Evolutionary conservation across 2,329 filamentous ascomycete species (phyloP), one percentile per base, ranked within the genome.

Genomic region (Arachnomyces sp.): DNA sequence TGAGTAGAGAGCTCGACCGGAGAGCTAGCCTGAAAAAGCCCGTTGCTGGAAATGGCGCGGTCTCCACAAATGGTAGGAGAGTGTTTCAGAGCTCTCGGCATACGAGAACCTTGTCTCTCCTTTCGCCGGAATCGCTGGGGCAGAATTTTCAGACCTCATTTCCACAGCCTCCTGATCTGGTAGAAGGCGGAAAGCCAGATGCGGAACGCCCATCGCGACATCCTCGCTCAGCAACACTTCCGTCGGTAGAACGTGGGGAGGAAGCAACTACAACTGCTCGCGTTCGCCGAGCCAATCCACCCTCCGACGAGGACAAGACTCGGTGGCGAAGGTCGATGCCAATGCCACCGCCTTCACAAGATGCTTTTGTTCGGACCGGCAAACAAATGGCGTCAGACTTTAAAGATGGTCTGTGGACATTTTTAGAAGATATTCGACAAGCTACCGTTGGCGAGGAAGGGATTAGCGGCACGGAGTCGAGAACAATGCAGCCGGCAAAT

Each of bases 401-500:
- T 61, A 86, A 82, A 59, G 79, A 92, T 38, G 90, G 92, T 2
- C 68, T 98, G 36, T 89, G 85, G 79, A 95, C 86, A 1, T 98
- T 98, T 63, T 80, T 95, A 44, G 92, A 96, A 60, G 92, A 98
- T 57, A 79, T 98, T 35, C 77, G 89, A 50, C 92, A 96, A 63
- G 93, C 90, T 11, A 95, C 92, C 0, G 88, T 98, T 5, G 92
- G 92, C 16, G 92, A 98, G 40, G 92, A 98, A 66, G 86, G 81
- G 12, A 78, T 87, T 47, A 79, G 72, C 44, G 81, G 78, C 31
- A 66, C 66, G 28, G 61, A 63, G 45, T 56, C 63, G 45, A 50
- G 65, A 43, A 52, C 55, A 41, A 48, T 57, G 45, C 52, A 60
- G 34, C 46, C 52, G n/a, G 29, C 53, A 47, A 48, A 52, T 52